These are phyloP conservation scores for Lentinula detonsa DNA, from an alignment of 768 basidiomycete genomes.

Conservation along the genomic window DNA sequence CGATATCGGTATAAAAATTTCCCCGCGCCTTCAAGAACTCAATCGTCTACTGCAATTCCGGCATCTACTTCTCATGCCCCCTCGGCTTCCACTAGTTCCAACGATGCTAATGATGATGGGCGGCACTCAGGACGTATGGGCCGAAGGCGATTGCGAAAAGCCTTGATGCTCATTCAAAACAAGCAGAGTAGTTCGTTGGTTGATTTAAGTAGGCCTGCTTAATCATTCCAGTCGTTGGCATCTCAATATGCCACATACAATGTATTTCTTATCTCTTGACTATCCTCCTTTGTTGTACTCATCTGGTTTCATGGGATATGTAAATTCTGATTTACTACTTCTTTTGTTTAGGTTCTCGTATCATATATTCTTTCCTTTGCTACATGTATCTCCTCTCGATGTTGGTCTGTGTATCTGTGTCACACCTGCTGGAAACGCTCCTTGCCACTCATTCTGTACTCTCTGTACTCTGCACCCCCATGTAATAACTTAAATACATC, in stretches of 20 bases:
- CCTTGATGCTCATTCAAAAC: neutral
- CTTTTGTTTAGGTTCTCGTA: neutral
- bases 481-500: too few species aligned
- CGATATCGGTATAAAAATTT: constrained; percentile 18
- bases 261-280: neutral
- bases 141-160: neutral
- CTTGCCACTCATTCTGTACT: neutral
- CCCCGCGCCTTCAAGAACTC: neutral
- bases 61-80: neutral
- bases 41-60: neutral
- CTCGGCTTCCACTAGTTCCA: neutral
- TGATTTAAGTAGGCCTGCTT: neutral
- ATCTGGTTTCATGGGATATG: neutral
- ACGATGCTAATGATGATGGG: neutral
- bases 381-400: neutral
- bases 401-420: neutral
- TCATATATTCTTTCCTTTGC: neutral
- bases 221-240: neutral
- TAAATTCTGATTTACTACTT: neutral
- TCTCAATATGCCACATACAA: neutral
- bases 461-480: too few species aligned
- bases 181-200: neutral
- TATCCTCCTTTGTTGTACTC: neutral
- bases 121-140: neutral
- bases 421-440: neutral